Conservation (phyloP, 1,284 basidiomycete genomes). For the Sporisorium iseilematis-ciliati region DNA sequence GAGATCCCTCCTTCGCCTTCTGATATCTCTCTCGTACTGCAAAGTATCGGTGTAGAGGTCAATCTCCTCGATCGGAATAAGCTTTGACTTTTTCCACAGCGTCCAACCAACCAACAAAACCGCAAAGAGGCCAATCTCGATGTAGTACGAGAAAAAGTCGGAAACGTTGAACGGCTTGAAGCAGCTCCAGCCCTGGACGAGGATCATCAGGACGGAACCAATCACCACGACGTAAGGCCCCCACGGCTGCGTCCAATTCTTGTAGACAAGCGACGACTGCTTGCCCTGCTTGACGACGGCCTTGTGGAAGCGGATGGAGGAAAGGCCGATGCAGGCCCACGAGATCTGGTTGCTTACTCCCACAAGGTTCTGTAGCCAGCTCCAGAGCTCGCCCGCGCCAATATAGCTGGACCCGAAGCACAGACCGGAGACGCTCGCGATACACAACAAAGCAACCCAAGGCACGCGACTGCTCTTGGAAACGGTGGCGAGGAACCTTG, state of each 20-base stretch:
- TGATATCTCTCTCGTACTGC: conserved; percentile 37
- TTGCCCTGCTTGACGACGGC: conserved; percentile 76
- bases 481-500: conserved; percentile 78
- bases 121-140: conserved; percentile 66
- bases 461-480: conserved; percentile 79
- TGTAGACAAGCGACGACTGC: conserved; percentile 69
- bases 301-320: conserved; percentile 80
- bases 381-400: conserved; percentile 75
- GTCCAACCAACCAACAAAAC: conserved; percentile 45
- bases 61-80: conserved; percentile 56
- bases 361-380: conserved; percentile 74
- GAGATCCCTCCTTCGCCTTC: conserved; percentile 26
- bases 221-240: conserved; percentile 58
- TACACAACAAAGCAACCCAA: conserved; percentile 78
- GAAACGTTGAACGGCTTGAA: conserved; percentile 50
- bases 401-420: conserved; percentile 75
- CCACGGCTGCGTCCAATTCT: conserved; percentile 72
- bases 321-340: conserved; percentile 84
- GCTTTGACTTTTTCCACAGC: conserved; percentile 45
- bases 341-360: conserved; percentile 80
- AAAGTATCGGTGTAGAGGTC: conserved; percentile 61
- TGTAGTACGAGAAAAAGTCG: conserved; percentile 71
- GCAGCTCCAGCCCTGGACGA: conserved; percentile 65
- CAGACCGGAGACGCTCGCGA: conserved; percentile 76
- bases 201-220: conserved; percentile 57